These are phyloP conservation scores for Leccinum fallax DNA, from an alignment of 1,284 basidiomycete species.

Conservation along the genomic window DNA sequence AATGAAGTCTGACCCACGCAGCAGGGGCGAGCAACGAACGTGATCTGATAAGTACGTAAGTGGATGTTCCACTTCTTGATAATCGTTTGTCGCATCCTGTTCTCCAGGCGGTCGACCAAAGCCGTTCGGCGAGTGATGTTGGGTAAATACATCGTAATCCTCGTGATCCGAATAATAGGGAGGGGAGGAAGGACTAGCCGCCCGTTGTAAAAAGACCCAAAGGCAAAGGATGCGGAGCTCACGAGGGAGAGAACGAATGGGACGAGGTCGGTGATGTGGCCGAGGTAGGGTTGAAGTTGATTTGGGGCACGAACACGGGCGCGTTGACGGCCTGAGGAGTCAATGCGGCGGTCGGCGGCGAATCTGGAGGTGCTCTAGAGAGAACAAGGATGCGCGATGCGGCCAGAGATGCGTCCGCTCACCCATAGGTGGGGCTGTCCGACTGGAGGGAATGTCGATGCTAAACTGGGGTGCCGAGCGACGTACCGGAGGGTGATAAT, in stretches of 20 bases:
- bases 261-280: constrained; percentile 32
- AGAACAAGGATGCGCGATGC: neutral
- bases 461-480: constrained; percentile 9
- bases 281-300: constrained; percentile 30
- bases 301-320: constrained; percentile 84
- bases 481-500: constrained; percentile 77
- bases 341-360: constrained; percentile 44
- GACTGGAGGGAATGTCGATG: constrained; percentile 22
- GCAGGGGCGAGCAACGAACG: constrained; percentile 14
- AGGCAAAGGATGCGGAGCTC: constrained; percentile 23
- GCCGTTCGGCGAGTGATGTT: constrained; percentile 11
- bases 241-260: constrained; percentile 35
- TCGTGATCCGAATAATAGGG: constrained; percentile 44
- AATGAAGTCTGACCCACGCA: neutral
- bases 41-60: constrained; percentile 21
- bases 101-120: constrained; percentile 19
- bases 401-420: constrained; percentile 1
- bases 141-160: constrained; percentile 46
- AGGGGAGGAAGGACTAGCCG: constrained; percentile 32
- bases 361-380: constrained; percentile 46
- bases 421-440: constrained; percentile 28
- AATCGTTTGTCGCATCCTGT: constrained; percentile 22
- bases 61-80: constrained; percentile 26
- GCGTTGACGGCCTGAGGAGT: constrained; percentile 65
- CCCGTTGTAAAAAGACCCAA: constrained; percentile 24